phyloP scores from a whole-genome alignment of 495 filamentous ascomycete species.

The Penicillium paxilli region DNA sequence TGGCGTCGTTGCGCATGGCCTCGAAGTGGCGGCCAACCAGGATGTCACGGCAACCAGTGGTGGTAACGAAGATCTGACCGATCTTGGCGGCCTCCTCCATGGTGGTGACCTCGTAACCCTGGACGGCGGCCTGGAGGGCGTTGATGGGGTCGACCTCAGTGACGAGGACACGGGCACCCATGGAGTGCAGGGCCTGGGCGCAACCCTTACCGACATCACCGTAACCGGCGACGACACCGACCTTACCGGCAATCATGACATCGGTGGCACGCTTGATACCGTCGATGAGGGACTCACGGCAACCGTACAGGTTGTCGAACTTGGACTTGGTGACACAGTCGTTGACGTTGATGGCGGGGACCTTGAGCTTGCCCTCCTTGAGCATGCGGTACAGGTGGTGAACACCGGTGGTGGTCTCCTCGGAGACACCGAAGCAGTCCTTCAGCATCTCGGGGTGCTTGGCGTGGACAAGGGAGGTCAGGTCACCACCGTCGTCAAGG shows the following conservation, averaged over 20 bases:
- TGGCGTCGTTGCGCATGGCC: conserved; percentile 96
- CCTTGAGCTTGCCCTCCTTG: conserved; percentile 86
- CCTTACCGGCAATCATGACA: conserved; percentile 99
- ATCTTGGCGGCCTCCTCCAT: conserved; percentile 90
- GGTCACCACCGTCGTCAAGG: conserved; percentile 97
- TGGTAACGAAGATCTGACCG: conserved; percentile 99
- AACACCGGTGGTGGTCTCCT: conserved; percentile 99
- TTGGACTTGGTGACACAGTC: conserved; percentile 99
- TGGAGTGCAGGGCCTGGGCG: conserved; percentile 88
- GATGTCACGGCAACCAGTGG: conserved; percentile 98
- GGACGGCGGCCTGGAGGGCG: conserved; percentile 96
- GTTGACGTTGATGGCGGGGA: conserved; percentile 99
- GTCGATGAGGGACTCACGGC: conserved; percentile 97
- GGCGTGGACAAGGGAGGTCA: conserved; percentile 92
- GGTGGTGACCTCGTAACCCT: conserved; percentile 92
- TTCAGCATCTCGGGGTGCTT: conserved; percentile 98
- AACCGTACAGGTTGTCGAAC: conserved; percentile 99
- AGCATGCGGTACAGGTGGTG: conserved; percentile 99
- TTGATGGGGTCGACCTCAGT: conserved; percentile 99
- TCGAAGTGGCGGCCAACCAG: conserved; percentile 90
- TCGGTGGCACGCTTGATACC: conserved; percentile 99
- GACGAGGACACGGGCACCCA: conserved; percentile 95
- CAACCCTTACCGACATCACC: conserved; percentile 99
- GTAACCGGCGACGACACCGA: conserved; percentile 94
- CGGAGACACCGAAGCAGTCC: conserved; percentile 96